Evolutionary conservation across 1,284 basidiomycete species (phyloP).

Genomic region (Cystodermella granulosa): DNA sequence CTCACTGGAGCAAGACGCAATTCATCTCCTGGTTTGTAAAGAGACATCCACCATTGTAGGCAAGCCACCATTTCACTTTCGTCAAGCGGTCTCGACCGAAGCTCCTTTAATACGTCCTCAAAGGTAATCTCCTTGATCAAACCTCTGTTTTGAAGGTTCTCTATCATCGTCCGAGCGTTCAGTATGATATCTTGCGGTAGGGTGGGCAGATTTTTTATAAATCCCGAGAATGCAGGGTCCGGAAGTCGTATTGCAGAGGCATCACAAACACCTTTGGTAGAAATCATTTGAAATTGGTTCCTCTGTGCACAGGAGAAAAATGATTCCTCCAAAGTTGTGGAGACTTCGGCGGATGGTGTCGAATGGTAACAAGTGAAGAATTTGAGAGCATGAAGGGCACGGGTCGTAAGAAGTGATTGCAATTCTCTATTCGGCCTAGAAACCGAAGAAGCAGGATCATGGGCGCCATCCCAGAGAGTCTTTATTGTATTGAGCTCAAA

Average conservation of each 20-base stretch:
- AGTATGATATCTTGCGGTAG: conserved; percentile 65
- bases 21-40: conserved; percentile 51
- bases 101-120: conserved; percentile 79
- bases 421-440: not conserved
- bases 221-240: conserved; percentile 67
- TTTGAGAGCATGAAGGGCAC: conserved; percentile 78
- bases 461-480: conserved; percentile 12
- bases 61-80: conserved; percentile 78
- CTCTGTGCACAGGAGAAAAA: conserved; percentile 69
- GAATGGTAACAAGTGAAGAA: conserved; percentile 87
- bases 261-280: conserved; percentile 70
- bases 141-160: conserved; percentile 59
- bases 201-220: conserved; percentile 78
- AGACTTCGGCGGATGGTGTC: conserved; percentile 84
- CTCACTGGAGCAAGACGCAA: conserved; percentile 48
- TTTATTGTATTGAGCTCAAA: conserved; percentile 67
- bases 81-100: conserved; percentile 67
- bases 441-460: too few species aligned
- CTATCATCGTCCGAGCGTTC: conserved; percentile 64
- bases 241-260: conserved; percentile 75
- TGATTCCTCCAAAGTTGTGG: conserved; percentile 68
- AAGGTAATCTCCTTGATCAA: conserved; percentile 83
- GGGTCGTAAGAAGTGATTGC: conserved; percentile 47
- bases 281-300: conserved; percentile 68
- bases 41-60: conserved; percentile 82